Evolutionary conservation across 106 monocot genomes (phyloP).

Genomic region (Ottelia alismoides): DNA sequence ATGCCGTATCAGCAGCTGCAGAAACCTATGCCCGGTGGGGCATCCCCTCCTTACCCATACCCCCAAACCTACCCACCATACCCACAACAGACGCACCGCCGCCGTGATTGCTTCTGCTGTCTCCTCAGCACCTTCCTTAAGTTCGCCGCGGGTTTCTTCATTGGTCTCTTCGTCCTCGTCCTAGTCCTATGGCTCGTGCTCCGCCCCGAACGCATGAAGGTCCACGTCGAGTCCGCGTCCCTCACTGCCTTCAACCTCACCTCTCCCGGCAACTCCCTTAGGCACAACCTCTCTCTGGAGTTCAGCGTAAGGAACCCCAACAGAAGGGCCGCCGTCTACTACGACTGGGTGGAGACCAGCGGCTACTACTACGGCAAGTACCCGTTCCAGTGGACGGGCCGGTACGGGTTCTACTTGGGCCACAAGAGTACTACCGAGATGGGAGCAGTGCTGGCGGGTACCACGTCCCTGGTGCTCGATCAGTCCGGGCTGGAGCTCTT

Average conservation of each 20-base stretch:
- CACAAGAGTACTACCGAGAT: slow-evolving; percentile 8
- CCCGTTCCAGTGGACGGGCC: slow-evolving; percentile 6
- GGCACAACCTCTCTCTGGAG: slow-evolving; percentile 7
- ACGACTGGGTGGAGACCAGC: slow-evolving; percentile 6
- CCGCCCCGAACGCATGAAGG: slow-evolving; percentile 42
- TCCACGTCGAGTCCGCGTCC: slow-evolving; percentile 25
- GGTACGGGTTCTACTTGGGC: slow-evolving; percentile 11
- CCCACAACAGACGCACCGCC: neutral
- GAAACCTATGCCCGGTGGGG: too few species aligned
- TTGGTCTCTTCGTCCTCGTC: slow-evolving; percentile 36
- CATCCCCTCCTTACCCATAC: too few species aligned
- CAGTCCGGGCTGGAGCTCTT: neutral
- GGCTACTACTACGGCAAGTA: slow-evolving; percentile 11
- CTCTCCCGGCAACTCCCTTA: neutral
- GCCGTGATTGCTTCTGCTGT: too few species aligned
- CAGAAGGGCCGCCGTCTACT: slow-evolving; percentile 7
- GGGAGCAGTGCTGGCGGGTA: neutral
- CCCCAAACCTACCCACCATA: neutral
- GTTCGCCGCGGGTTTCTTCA: slow-evolving; percentile 17
- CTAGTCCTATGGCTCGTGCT: slow-evolving; percentile 60
- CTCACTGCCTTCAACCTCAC: slow-evolving; percentile 44
- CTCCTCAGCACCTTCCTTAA: slow-evolving; percentile 6
- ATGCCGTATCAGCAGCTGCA: too few species aligned
- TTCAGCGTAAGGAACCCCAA: slow-evolving; percentile 10
- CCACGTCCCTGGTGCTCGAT: neutral